phyloP scores from a whole-genome alignment of 192 early-diverging fungal genomes.

The Podila minutissima region DNA sequence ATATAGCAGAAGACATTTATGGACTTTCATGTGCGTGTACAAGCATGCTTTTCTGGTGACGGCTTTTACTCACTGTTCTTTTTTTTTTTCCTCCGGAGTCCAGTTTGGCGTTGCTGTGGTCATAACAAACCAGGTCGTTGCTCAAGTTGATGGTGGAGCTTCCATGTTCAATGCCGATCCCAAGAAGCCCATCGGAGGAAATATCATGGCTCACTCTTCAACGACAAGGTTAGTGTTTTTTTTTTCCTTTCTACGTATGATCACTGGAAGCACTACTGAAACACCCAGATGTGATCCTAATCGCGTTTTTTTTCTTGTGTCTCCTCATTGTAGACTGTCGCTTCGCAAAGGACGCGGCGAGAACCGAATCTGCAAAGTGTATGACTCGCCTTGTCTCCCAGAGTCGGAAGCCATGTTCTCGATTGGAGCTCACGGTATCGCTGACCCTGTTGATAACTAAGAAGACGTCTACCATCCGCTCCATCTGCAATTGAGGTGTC shows the following conservation, averaged over 20 bases:
- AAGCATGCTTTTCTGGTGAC: too few relatives aligned
- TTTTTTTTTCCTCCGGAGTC: neutral
- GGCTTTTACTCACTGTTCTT: neutral
- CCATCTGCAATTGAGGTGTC: neutral
- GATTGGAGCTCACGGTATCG: slow-evolving; percentile 90
- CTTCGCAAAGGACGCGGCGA: slow-evolving; percentile 93
- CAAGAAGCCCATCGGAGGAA: slow-evolving; percentile 98
- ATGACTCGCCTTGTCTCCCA: slow-evolving; percentile 95
- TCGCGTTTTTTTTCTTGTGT: neutral
- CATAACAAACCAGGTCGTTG: slow-evolving; percentile 98
- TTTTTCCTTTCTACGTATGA: too few relatives aligned
- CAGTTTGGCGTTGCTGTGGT: slow-evolving; percentile 97
- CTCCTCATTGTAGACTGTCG: slow-evolving; percentile 66
- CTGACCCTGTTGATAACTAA: slow-evolving; percentile 78
- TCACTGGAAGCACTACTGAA: too few relatives aligned
- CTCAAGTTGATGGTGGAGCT: slow-evolving; percentile 89
- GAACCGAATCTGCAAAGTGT: slow-evolving; percentile 95
- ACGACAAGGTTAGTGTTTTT: slow-evolving; percentile 77
- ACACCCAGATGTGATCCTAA: neutral
- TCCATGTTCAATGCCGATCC: slow-evolving; percentile 88
- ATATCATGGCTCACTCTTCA: slow-evolving; percentile 98
- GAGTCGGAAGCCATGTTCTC: slow-evolving; percentile 94
- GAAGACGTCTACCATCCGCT: neutral
- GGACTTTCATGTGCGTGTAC: neutral
- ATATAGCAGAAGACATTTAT: neutral